Evolutionary conservation across 2,329 filamentous ascomycete genomes (phyloP).

Genomic region (Phyllosticta citriasiana): DNA sequence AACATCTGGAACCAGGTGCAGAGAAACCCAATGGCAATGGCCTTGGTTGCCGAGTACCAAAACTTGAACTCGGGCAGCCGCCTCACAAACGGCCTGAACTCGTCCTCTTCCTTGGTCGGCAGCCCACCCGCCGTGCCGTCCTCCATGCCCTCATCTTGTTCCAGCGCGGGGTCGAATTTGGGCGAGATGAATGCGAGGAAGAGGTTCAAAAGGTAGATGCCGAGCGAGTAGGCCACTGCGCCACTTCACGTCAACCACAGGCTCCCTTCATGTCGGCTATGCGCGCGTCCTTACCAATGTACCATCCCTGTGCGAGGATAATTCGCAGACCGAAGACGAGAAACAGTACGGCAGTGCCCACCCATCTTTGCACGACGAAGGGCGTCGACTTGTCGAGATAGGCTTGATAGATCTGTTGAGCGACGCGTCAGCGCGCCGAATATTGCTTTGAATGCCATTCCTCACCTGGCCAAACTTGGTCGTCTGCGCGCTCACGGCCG

Average conservation of each 20-base stretch:
- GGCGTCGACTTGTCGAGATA: slow-evolving; percentile 91
- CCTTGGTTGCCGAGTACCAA: slow-evolving; percentile 92
- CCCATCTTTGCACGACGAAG: slow-evolving; percentile 81
- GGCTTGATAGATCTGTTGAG: slow-evolving; percentile 73
- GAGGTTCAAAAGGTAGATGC: slow-evolving; percentile 97
- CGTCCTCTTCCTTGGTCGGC: slow-evolving; percentile 91
- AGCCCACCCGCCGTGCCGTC: slow-evolving; percentile 69
- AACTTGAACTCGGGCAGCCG: slow-evolving; percentile 99
- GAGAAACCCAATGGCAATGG: slow-evolving; percentile 68
- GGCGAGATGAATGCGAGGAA: slow-evolving; percentile 98
- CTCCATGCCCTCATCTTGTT: slow-evolving; percentile 92
- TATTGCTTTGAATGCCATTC: slow-evolving; percentile 20
- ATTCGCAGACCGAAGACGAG: slow-evolving; percentile 81
- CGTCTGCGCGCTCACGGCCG: slow-evolving; percentile 78
- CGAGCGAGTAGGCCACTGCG: slow-evolving; percentile 87
- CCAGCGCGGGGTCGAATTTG: slow-evolving; percentile 96
- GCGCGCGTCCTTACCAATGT: slow-evolving; percentile 61
- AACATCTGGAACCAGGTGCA: slow-evolving; percentile 94
- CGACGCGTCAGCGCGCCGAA: not conserved
- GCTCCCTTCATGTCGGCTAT: not conserved
- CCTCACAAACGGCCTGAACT: slow-evolving; percentile 95
- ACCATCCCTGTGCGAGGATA: slow-evolving; percentile 91
- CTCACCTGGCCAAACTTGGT: slow-evolving; percentile 60
- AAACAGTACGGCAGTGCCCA: slow-evolving; percentile 66
- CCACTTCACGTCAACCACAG: not conserved